These are phyloP conservation scores for Colletotrichum aenigma DNA, from an alignment of 2,329 filamentous ascomycete genomes.

Conservation along the genomic window DNA sequence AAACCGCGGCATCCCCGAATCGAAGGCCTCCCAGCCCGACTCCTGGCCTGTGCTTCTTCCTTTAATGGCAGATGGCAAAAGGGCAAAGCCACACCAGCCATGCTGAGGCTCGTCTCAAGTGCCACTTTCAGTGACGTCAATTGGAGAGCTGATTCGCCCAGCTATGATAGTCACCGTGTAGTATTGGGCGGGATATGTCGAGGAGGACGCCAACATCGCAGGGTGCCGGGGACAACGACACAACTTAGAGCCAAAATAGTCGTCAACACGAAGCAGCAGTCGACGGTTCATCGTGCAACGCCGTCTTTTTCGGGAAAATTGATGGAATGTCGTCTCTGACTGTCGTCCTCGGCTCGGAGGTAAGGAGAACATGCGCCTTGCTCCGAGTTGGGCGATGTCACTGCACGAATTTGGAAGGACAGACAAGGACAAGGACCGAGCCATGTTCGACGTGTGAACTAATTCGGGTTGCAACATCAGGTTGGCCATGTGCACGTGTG, in stretches of 20 bases:
- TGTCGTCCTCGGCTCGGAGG: not conserved
- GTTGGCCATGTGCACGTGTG: not conserved
- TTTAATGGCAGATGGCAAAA: not conserved
- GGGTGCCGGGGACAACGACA: not conserved
- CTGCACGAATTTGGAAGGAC: not conserved
- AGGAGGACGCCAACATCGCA: not conserved
- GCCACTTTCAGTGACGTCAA: not conserved
- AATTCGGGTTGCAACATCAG: not conserved
- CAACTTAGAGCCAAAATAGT: not conserved
- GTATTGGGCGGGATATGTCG: not conserved
- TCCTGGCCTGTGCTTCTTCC: not conserved
- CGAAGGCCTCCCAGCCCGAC: not conserved
- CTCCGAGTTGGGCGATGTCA: not conserved
- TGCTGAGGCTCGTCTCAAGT: not conserved
- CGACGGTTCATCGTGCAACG: not conserved
- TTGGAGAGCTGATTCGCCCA: not conserved
- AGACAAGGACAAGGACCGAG: not conserved
- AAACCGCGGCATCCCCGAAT: not conserved
- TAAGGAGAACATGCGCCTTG: not conserved
- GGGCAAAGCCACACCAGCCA: not conserved
- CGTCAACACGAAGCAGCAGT: not conserved
- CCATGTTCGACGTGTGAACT: not conserved
- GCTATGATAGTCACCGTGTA: not conserved
- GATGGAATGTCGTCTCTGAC: not conserved
- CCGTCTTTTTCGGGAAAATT: not conserved